Conservation (phyloP, 176 grass and related monocot species). For the Zea luxurians region DNA sequence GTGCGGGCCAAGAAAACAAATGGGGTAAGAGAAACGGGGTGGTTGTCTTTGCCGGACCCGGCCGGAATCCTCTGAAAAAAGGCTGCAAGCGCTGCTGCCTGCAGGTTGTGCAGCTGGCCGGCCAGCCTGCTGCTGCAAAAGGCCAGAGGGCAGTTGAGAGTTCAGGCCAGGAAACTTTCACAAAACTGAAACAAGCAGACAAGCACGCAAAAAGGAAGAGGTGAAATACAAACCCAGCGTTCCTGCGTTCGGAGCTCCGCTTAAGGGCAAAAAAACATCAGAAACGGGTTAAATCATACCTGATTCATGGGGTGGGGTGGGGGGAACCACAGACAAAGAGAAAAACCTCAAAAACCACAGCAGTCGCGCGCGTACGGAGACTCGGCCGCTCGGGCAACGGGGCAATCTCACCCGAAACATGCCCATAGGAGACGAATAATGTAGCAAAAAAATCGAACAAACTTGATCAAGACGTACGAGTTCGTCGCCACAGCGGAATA, state of each 20-base stretch:
- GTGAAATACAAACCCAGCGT: background rate
- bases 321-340: no score
- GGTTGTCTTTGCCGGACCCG: no score
- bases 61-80: background rate
- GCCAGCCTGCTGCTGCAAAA: background rate
- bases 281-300: no score
- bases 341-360: background rate
- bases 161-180: slow-evolving; percentile 4
- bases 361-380: slow-evolving; percentile 7
- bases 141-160: background rate
- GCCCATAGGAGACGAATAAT: background rate
- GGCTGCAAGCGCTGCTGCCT: background rate
- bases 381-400: no score
- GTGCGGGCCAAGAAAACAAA: slow-evolving; percentile 18
- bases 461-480: background rate
- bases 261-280: background rate
- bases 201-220: background rate
- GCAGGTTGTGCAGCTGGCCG: background rate
- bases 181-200: background rate
- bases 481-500: background rate
- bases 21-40: background rate
- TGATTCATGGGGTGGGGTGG: no score
- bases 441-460: background rate
- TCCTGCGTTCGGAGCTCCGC: background rate
- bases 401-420: background rate